Base-by-base conservation (phyloP, 441 rosid genomes). In the Corymbia calophylla region DNA sequence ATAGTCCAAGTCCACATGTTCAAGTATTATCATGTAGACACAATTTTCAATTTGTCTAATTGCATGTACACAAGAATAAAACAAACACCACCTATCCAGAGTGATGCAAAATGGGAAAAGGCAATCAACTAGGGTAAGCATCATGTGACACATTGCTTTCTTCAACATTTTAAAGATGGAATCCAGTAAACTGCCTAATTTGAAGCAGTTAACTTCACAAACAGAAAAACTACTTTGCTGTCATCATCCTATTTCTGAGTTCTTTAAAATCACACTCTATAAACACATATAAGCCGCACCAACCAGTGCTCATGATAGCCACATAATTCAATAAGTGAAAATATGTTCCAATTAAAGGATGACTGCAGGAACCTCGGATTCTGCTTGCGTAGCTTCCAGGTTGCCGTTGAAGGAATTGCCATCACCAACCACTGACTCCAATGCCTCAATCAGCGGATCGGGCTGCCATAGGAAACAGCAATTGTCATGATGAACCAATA, bases 351-450 rank as follows among this genome's bases (percentile, higher is more conserved):
- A 53, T 17, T 15, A 14, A 86, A 47, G 49, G 49, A 54, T 32
- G 68, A 86, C 25, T 14, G 70, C 29, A 55, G 49, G 27, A 91
- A 97, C 99, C 98, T 97, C 95, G 39, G 94, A 23, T 89, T 96
- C 96, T 29, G 94, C 94, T 94, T 96, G 91, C 53, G 95, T 96
- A 87, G 93, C 96, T 94, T 96, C 95, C 91, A 95, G 91, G 89
- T 91, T 90, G 88, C 96, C 97, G 68, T 93, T 95, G 89, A 94
- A 91, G 89, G 94, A 91, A 91, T 92, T 95, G 91, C 86, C 91
- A 88, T 92, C 97, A 92, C 96, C 96, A 93, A 95, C 94, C 88
- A 96, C 96, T 60, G 95, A 93, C 86, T 98, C 99, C 93, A 96
- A 92, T 87, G 98, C 95, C 94, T 95, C 98, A 23, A 90, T 92